These are phyloP conservation scores for Cymbopogon flexuosus DNA, from an alignment of 202 grass and related monocot species.

Conservation along the genomic window DNA sequence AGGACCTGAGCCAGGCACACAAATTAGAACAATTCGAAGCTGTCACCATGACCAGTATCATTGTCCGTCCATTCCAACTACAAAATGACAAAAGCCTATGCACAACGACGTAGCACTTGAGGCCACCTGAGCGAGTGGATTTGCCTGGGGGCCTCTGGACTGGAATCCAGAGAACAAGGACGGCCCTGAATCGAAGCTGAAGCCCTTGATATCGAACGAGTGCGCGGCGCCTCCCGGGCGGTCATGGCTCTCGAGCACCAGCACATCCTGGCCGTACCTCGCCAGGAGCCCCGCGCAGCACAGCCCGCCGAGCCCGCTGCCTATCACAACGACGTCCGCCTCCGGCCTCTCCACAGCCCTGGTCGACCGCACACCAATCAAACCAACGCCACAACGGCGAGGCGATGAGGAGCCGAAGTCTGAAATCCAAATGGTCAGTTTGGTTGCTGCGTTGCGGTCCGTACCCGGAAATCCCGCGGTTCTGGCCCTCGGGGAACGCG, in stretches of 20 bases:
- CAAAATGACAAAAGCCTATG: background rate
- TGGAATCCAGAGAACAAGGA: slow-evolving; percentile 97
- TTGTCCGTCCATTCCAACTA: background rate
- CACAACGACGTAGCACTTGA: slow-evolving; percentile 32
- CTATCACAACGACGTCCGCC: slow-evolving; percentile 85
- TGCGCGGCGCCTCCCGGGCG: slow-evolving; percentile 80
- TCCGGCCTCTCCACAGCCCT: slow-evolving; percentile 58
- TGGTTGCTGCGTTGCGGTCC: background rate
- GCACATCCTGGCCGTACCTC: slow-evolving; percentile 74
- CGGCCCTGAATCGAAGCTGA: slow-evolving; percentile 91
- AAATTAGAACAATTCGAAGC: slow-evolving; percentile 18
- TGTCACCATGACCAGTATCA: background rate
- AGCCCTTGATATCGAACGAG: slow-evolving; percentile 93
- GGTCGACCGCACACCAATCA: background rate
- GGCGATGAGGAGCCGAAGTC: background rate
- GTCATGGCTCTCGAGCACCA: slow-evolving; percentile 93
- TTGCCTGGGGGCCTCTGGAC: slow-evolving; percentile 82
- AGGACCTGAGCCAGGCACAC: slow-evolving; percentile 56
- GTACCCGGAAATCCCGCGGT: slow-evolving; percentile 25
- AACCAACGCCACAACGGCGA: background rate
- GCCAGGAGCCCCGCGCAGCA: slow-evolving; percentile 84
- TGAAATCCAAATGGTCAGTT: background rate
- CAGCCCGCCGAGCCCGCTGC: slow-evolving; percentile 78
- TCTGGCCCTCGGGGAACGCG: slow-evolving; percentile 16
- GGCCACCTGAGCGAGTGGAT: slow-evolving; percentile 88